Percentiles rank a stretch among this genome's conserved stretches.
These are phyloP conservation scores for Scenedesmus sp. DNA, from an alignment of 163 green algal genomes.

Conservation along the genomic window DNA sequence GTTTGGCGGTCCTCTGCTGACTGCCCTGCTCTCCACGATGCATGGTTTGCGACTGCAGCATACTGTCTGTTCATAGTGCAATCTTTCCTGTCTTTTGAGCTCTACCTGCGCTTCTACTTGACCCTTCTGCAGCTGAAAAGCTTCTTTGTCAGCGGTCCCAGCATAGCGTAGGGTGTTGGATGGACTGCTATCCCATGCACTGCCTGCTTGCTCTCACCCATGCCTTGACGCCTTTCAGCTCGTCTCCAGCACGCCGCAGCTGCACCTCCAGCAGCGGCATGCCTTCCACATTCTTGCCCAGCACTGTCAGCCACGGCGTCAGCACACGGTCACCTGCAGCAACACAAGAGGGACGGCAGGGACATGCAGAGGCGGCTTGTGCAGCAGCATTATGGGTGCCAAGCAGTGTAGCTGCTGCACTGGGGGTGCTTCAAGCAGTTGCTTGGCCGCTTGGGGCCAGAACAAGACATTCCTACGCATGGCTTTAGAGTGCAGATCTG, in stretches of 20 bases:
- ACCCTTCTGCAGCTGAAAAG: background rate
- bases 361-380: background rate
- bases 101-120: background rate
- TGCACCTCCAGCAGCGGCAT: slow-evolving; percentile 54
- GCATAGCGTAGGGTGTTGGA: background rate
- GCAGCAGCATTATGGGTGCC: background rate
- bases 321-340: slow-evolving; percentile 50
- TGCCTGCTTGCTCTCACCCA: slow-evolving; percentile 7
- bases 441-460: background rate
- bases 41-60: background rate
- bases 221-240: slow-evolving; percentile 43
- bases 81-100: background rate
- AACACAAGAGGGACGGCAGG: background rate
- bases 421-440: background rate
- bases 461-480: too few species aligned
- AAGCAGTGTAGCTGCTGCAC: background rate
- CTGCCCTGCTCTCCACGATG: background rate
- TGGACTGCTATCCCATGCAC: background rate
- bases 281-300: slow-evolving; percentile 41
- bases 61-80: background rate
- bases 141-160: background rate
- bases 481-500: too few species aligned
- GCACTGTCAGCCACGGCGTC: slow-evolving; percentile 50
- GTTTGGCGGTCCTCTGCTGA: background rate
- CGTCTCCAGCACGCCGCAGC: slow-evolving; percentile 41